These are phyloP conservation scores for Pseudonitzschia pungens DNA, from an alignment of 108 stramenopile genomes.

Conservation along the genomic window DNA sequence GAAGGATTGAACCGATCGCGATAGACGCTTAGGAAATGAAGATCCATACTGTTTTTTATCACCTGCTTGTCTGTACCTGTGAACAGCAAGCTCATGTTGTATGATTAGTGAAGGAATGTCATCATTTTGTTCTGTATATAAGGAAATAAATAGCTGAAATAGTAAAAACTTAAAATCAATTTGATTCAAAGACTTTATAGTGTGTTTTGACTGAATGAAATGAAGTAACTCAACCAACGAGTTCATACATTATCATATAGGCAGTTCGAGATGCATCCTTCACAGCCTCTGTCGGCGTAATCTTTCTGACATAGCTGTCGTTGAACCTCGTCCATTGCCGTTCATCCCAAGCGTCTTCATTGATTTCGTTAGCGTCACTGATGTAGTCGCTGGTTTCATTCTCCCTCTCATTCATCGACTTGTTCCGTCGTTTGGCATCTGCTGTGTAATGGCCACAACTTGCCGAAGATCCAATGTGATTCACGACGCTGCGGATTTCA, in stretches of 20 bases:
- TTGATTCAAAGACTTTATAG: no score
- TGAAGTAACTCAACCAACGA: neutral
- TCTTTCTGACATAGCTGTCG: slow-evolving; percentile 42
- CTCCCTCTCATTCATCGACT: neutral
- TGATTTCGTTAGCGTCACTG: neutral
- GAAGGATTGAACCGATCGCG: neutral
- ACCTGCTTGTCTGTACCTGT: no score
- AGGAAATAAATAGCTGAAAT: no score
- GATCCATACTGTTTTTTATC: no score
- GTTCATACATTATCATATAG: slow-evolving; percentile 59
- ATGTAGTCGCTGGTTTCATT: neutral
- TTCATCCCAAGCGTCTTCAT: neutral
- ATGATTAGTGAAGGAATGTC: no score
- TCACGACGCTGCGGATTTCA: slow-evolving; percentile 47
- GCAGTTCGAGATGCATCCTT: slow-evolving; percentile 42
- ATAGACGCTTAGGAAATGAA: no score
- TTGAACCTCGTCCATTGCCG: slow-evolving; percentile 57
- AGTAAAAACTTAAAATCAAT: no score
- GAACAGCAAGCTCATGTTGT: no score
- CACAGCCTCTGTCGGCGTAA: slow-evolving; percentile 29
- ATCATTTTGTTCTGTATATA: no score
- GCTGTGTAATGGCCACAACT: slow-evolving; percentile 62
- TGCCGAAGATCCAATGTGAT: slow-evolving; percentile 55
- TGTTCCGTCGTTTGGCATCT: slow-evolving; percentile 35
- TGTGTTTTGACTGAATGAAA: neutral